Evolutionary conservation across 306 rosid genomes (phyloP), one percentile per base, ranked within the genome.

Genomic region (Nissolia schottii): DNA sequence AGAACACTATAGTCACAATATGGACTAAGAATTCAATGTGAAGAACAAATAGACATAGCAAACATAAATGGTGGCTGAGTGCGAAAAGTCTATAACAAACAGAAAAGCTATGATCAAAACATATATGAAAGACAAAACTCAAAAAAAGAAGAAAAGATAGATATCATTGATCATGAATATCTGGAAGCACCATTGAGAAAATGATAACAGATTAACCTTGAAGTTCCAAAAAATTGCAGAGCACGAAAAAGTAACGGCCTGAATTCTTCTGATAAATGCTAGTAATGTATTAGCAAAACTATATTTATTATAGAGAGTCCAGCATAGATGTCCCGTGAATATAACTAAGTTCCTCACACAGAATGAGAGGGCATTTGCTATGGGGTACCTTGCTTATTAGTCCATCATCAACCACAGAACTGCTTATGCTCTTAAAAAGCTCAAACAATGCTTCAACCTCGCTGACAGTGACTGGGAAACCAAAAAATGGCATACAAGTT

Each of bases 391-490:
- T 89, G 87, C 79, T 93, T 86, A 93, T 93, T 22, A 93, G 81
- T 67, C 97, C 97, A 83, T 93, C 98, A 60, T 93, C 97, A 59
- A 93, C 55, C 67, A 93, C 87, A 37, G 97, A 91, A 67, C 98
- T 86, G 88, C 98, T 91, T 79, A 93, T 93, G 89, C 96, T 91
- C 92, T 89, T 93, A 77, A 79, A 93, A 40, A 93, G 92, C 86
- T 93, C 98, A 64, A 89, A 93, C 15, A 93, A 81, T 38, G 98
- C 98, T 85, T 93, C 97, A 55, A 91, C 97, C 85, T 93, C 98
- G 25, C 98, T 93, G 70, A 93, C 97, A 51, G 87, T 91, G 77
- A 93, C 97, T 93, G 90, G 16, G 37, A 64, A 84, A 83, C 80
- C 57, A 84, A 69, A 77, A 75, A 29, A 41, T 62, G 68, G 59